These are phyloP conservation scores for Lagenidium sp. DNA, from an alignment of 352 stramenopile genomes.

Conservation along the genomic window DNA sequence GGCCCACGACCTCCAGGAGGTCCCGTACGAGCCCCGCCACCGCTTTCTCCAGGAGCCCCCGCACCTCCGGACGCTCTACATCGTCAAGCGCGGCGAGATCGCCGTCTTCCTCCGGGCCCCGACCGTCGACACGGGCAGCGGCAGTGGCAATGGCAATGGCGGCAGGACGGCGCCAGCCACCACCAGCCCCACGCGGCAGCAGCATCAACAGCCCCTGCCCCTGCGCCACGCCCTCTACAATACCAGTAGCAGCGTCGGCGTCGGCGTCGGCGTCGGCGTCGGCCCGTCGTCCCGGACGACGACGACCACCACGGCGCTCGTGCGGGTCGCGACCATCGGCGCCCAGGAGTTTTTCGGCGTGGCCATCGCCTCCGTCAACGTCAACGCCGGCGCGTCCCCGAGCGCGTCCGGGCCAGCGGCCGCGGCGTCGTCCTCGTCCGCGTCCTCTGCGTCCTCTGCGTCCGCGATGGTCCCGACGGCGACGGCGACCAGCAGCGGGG, in stretches of 20 bases:
- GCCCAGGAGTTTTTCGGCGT: slow-evolving; percentile 59
- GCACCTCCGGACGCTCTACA: slow-evolving; percentile 45
- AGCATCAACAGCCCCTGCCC: no score
- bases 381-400: slow-evolving; percentile 13
- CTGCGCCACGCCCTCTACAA: no score
- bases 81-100: slow-evolving; percentile 63
- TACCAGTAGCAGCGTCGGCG: no score
- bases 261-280: no score
- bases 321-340: slow-evolving; percentile 65
- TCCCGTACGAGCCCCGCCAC: slow-evolving; percentile 41
- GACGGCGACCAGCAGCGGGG: neutral
- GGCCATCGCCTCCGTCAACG: slow-evolving; percentile 28
- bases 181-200: no score
- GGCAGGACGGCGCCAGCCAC: no score
- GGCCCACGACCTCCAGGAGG: slow-evolving; percentile 54
- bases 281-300: neutral
- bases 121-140: no score
- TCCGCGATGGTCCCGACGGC: neutral
- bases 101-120: slow-evolving; percentile 49
- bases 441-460: neutral
- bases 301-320: slow-evolving; percentile 20
- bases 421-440: neutral
- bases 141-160: no score
- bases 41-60: slow-evolving; percentile 46
- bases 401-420: neutral